phyloP scores from a whole-genome alignment of 2,329 filamentous ascomycete species.

The Pseudocercospora crystallina region DNA sequence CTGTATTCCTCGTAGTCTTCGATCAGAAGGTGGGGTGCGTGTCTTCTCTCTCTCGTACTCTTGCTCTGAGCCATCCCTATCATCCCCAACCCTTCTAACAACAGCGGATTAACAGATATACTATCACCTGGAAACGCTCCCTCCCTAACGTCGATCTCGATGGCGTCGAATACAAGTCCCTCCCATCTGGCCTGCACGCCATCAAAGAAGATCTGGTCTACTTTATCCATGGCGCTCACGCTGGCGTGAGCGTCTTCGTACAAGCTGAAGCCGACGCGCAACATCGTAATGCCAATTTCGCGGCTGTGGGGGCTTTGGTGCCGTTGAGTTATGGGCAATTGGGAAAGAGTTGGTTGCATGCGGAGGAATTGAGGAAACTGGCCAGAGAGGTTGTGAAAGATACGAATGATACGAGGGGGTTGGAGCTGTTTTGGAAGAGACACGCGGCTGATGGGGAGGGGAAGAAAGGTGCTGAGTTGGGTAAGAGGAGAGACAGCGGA shows the following conservation, averaged over 20 bases:
- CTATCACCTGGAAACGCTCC: conserved; percentile 82
- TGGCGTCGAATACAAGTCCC: conserved; percentile 89
- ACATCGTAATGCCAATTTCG: conserved; percentile 85
- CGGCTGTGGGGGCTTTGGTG: conserved; percentile 88
- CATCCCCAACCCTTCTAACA: neutral
- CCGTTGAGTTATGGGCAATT: conserved; percentile 81
- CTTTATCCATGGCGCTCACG: conserved; percentile 79
- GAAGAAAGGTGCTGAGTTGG: neutral
- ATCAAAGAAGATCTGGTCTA: conserved; percentile 85
- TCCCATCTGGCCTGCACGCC: conserved; percentile 89
- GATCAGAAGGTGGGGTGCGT: conserved; percentile 40
- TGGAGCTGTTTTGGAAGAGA: conserved; percentile 80
- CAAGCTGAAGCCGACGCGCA: conserved; percentile 77
- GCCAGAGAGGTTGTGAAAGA: conserved; percentile 66
- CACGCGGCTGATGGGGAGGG: conserved; percentile 45
- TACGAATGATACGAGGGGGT: conserved; percentile 58
- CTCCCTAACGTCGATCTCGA: conserved; percentile 67
- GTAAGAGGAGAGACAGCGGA: too few relatives aligned
- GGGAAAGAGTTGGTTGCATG: conserved; percentile 87
- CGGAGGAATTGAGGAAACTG: conserved; percentile 70
- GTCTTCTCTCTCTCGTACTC: neutral
- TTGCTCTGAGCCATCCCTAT: neutral
- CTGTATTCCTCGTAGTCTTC: conserved; percentile 38
- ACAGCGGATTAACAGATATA: conserved; percentile 55
- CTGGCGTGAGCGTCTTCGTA: conserved; percentile 87